Conservation (phyloP, 1,139 yeast species). For the Suhomyces maxii region DNA sequence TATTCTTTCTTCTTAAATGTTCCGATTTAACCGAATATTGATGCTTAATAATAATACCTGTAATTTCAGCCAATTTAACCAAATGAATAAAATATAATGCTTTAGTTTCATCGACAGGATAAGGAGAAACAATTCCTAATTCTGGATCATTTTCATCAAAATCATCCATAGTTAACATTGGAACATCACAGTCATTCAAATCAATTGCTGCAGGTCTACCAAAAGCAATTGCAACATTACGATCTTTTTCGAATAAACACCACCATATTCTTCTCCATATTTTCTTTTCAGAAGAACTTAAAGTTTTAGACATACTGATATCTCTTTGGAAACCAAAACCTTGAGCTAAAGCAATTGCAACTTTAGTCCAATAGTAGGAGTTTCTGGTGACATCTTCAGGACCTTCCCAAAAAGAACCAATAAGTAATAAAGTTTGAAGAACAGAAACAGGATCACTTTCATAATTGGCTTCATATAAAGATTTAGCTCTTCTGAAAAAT, state of each 20-base stretch:
- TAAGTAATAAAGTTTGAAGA: conserved; percentile 62
- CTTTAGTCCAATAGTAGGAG: conserved; percentile 75
- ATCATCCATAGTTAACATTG: conserved; percentile 68
- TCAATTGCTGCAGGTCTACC: conserved; percentile 74
- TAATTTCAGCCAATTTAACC: conserved; percentile 70
- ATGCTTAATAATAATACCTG: conserved; percentile 69
- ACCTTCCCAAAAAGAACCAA: conserved; percentile 76
- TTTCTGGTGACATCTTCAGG: conserved; percentile 77
- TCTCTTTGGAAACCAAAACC: conserved; percentile 77
- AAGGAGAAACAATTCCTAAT: conserved; percentile 40
- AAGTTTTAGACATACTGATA: conserved; percentile 32
- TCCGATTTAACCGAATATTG: conserved; percentile 75
- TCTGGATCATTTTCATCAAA: conserved; percentile 60
- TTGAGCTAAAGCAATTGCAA: conserved; percentile 73
- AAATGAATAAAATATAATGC: conserved; percentile 62
- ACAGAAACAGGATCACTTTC: conserved; percentile 70
- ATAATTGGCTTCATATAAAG: conserved; percentile 69
- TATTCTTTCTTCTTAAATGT: conserved; percentile 46
- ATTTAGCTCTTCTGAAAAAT: conserved; percentile 75
- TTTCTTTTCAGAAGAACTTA: conserved; percentile 46
- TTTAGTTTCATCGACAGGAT: conserved; percentile 48
- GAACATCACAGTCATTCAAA: conserved; percentile 75
- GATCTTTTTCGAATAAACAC: conserved; percentile 72
- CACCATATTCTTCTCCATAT: conserved; percentile 79
- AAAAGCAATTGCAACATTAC: conserved; percentile 71